These are phyloP conservation scores for Entomortierella lignicola DNA, from an alignment of 192 early-diverging fungal genomes.

Conservation along the genomic window DNA sequence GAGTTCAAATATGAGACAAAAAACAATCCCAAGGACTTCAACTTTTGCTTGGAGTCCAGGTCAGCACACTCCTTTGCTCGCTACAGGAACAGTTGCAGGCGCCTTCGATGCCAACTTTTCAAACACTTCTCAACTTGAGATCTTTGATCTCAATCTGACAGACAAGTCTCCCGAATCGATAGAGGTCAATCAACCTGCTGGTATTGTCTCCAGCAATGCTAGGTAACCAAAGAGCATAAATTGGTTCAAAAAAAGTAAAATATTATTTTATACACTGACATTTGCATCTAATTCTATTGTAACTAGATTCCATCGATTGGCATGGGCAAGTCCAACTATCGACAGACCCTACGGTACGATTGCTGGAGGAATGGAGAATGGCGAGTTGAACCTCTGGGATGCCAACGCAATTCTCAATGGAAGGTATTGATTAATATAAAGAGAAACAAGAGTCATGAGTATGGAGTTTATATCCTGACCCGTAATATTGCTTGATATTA, in stretches of 20 bases:
- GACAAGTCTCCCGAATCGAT: slow-evolving; percentile 49
- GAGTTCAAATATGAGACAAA: slow-evolving; percentile 60
- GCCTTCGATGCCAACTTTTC: slow-evolving; percentile 97
- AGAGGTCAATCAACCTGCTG: slow-evolving; percentile 61
- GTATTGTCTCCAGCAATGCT: slow-evolving; percentile 64
- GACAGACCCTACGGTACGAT: slow-evolving; percentile 78
- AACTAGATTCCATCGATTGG: slow-evolving; percentile 88
- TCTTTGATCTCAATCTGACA: slow-evolving; percentile 79
- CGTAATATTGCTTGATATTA: background rate
- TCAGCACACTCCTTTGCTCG: slow-evolving; percentile 81
- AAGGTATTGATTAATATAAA: slow-evolving; percentile 34
- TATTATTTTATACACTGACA: background rate
- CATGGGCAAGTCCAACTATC: slow-evolving; percentile 73
- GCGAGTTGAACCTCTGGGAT: slow-evolving; percentile 92
- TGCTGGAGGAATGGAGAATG: slow-evolving; percentile 95
- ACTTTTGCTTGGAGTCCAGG: slow-evolving; percentile 90
- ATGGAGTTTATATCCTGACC: background rate
- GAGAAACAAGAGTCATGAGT: background rate
- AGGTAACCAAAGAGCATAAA: slow-evolving; percentile 63
- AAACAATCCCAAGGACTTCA: slow-evolving; percentile 81
- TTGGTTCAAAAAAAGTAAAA: background rate
- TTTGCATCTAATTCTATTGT: background rate
- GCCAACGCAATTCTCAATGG: slow-evolving; percentile 77
- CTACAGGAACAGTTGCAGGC: slow-evolving; percentile 93
- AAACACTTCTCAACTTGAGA: slow-evolving; percentile 88